A percentile compares a stretch with the other conserved stretches of the same genome.
These are phyloP conservation scores for Pseudogymnoascus destructans DNA, from an alignment of 2,329 filamentous ascomycete genomes.

Conservation along the genomic window DNA sequence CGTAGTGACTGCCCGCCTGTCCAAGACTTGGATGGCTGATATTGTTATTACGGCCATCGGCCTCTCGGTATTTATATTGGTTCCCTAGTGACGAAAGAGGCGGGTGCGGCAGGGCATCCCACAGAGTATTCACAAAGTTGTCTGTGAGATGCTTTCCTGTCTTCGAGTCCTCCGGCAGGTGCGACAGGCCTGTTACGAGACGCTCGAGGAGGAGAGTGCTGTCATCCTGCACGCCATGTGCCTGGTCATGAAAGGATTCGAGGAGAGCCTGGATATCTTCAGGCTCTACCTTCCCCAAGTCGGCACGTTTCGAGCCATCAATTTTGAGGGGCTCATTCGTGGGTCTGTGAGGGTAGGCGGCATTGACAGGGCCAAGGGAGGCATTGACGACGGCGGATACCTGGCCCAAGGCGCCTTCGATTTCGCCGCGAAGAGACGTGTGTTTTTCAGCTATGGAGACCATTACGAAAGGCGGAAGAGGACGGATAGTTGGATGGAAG, in stretches of 20 bases:
- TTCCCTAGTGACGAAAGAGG: constrained; percentile 52
- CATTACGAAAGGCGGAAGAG: neutral
- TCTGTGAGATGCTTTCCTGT: constrained; percentile 40
- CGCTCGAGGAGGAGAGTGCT: constrained; percentile 67
- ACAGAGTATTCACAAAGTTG: constrained; percentile 54
- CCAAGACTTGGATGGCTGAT: constrained; percentile 51
- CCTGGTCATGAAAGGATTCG: constrained; percentile 46
- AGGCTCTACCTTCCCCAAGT: constrained; percentile 35
- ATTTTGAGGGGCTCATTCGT: constrained; percentile 23
- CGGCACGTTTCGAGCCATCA: constrained; percentile 17
- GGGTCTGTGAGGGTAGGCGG: constrained; percentile 27
- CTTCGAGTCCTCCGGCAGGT: constrained; percentile 21
- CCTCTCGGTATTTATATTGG: constrained; percentile 49
- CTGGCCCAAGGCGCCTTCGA: constrained; percentile 28
- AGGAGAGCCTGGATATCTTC: constrained; percentile 44
- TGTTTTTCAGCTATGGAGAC: neutral
- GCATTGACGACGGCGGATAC: constrained; percentile 30
- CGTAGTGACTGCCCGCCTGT: constrained; percentile 54
- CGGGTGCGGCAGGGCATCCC: constrained; percentile 60
- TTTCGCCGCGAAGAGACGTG: constrained; percentile 20
- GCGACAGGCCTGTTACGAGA: constrained; percentile 36
- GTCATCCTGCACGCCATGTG: constrained; percentile 56
- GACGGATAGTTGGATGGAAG: neutral
- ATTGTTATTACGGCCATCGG: constrained; percentile 63
- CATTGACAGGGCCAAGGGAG: constrained; percentile 29